Evolutionary conservation across 345 rosid genomes (phyloP), one percentile per base, ranked within the genome.

Genomic region (Raphanus raphanistrum): DNA sequence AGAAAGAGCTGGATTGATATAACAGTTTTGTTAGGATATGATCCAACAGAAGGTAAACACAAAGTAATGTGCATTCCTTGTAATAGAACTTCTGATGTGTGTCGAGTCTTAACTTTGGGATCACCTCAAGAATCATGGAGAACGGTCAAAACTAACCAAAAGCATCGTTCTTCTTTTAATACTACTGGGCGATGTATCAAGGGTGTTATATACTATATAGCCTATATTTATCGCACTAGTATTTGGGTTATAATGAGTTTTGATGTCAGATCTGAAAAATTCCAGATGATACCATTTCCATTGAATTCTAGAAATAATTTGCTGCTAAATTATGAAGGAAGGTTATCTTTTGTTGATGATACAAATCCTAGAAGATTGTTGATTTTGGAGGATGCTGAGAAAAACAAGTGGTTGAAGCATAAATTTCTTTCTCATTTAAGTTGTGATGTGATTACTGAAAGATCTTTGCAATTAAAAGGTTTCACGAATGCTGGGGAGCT

Each of bases 51-150:
- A 10, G 50, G 50, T 16, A 35, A 64, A 64, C 50, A 64, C 50
- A 64, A 64, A 64, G 68, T 64, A 7, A 0, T 64, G 27, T 63
- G 67, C 67, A 3, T 63, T 10, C 45, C 67, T 16, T 32, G 0
- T 3, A 4, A 32, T 0, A 62, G 1, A 31, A 0, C 0, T 25
- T 7, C n/a, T 15, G 1, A 60, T 0, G 9, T 1, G 31, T 64
- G 29, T 5, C 29, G 31, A 1, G 52, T 70, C n/a, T 7, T 57
- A 70, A 70, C 74, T 7, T 26, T 70, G 54, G 65, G 74, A 57
- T 57, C 65, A 57, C 50, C 54, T 57, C 13, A 57, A 35, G 3
- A 21, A 35, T 33, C 65, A 57, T 70, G 65, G 74, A 70, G 65
- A 70, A 31, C 29, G 15, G 32, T 65, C 10, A 38, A 5, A 35